Conservation (phyloP, 768 basidiomycete species). For the Mycena amicta region DNA sequence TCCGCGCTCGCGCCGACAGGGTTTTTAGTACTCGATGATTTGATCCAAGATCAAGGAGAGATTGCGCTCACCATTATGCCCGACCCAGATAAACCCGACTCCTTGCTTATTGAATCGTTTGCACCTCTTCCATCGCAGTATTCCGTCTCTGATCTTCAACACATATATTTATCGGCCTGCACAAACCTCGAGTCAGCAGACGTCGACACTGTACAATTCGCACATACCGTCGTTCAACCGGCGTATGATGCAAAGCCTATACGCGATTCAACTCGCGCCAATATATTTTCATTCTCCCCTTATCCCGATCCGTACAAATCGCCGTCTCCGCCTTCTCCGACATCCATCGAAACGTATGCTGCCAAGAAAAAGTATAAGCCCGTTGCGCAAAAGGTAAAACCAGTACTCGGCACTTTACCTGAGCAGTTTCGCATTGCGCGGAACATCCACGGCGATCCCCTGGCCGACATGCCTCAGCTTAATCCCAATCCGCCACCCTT, state of each 20-base stretch:
- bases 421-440: constrained; percentile 19
- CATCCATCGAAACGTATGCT: not conserved
- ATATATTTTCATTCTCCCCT: not conserved
- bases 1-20: not conserved
- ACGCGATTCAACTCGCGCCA: constrained; percentile 1
- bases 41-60: constrained; percentile 12
- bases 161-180: not conserved
- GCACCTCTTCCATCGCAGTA: not conserved
- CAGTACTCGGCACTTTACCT: constrained; percentile 16
- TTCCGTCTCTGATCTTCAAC: constrained; percentile 1
- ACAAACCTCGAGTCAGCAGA: not conserved
- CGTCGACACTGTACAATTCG: not conserved
- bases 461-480: constrained; percentile 8
- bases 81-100: not conserved
- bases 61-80: constrained; percentile 1
- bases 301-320: not conserved
- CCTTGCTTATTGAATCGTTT: not conserved
- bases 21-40: constrained; percentile 7
- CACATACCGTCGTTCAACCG: constrained; percentile 3
- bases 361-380: constrained; percentile 25
- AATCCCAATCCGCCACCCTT: constrained; percentile 4
- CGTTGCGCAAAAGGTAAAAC: constrained; percentile 22
- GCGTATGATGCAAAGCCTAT: not conserved
- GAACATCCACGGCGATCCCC: constrained; percentile 12
- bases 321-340: not conserved